Base-by-base conservation (phyloP, 1,284 basidiomycete genomes). In the Afroboletus lepidellus region DNA sequence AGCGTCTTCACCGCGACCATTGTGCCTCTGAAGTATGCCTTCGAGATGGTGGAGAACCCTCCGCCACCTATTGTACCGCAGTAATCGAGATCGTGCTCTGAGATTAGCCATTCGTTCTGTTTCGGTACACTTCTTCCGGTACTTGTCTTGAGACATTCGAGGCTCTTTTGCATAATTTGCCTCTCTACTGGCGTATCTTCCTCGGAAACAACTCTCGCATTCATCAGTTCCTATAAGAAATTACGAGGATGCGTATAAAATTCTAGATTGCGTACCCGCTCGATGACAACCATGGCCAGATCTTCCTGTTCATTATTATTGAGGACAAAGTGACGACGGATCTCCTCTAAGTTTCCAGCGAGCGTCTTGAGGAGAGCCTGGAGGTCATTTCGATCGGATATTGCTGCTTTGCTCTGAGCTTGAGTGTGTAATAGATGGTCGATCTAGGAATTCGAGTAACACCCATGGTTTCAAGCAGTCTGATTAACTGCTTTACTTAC, bases 11-110 rank as follows among this genome's bases (percentile, higher is more conserved):
- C 38, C 11, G 44, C 44, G 23, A 47, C 44, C 11, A 27, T 46
- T 16, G 16, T 48, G 9, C 30, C 29, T n/a, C 50, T 25, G 25
- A 47, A 51, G 33, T 5, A 29, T 3, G 43, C 50, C 24, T 41
- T 51, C 0, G 11, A 24, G 15, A 51, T 38, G 1, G 38, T 51
- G 16, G 50, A 25, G 32, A 51, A 51, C 15, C 37, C 44, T 6
- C 50, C 50, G 9, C 30, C 15, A 16, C 44, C 50, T 41, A 51
- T 51, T 16, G 20, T 47, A n/a, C 50, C 50, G 23, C 38, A 44
- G 16, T 36, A 8, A 11, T 47, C 38, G 4, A 51, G 43, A 18
- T 51, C 50, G 7, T 51, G 48, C 7, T 51, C 24, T 13, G 50
- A 41, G 24, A 51, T 51, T 5, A 41, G 20, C 50, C 50, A 51